Evolutionary conservation across 208 protist species (phyloP).

Genomic region (Naegleria fowleri): DNA sequence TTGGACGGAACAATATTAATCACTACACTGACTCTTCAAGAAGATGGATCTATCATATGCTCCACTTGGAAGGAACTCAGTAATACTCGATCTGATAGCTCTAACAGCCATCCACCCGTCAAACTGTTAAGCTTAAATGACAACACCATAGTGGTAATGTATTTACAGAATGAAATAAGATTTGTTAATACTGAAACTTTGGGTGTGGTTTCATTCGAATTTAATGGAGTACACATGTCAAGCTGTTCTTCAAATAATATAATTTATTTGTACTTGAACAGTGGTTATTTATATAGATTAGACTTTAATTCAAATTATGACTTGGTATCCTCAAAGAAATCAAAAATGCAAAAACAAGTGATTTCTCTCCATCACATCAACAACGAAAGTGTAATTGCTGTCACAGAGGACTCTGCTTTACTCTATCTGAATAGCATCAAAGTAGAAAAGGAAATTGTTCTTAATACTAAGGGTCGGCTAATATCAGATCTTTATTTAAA

Average conservation of each 20-base stretch:
- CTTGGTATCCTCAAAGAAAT: background rate
- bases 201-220: background rate
- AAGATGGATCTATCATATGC: background rate
- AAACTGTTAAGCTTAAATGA: background rate
- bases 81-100: background rate
- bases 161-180: background rate
- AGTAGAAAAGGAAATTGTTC: background rate
- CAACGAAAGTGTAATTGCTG: background rate
- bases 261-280: background rate
- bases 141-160: background rate
- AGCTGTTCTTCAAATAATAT: background rate
- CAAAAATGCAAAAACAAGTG: background rate
- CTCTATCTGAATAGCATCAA: no score
- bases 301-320: background rate
- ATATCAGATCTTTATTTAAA: no score
- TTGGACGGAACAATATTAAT: background rate
- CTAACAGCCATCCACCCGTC: background rate
- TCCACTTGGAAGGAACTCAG: background rate
- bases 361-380: background rate
- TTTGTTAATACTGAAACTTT: background rate
- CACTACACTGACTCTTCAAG: background rate
- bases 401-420: background rate
- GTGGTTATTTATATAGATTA: background rate
- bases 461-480: background rate
- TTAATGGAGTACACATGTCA: background rate